A percentile compares a stretch with the other conserved stretches of the same genome.
These are phyloP conservation scores for Jamesozyma gamospora DNA, from an alignment of 805 yeast genomes.

Conservation along the genomic window DNA sequence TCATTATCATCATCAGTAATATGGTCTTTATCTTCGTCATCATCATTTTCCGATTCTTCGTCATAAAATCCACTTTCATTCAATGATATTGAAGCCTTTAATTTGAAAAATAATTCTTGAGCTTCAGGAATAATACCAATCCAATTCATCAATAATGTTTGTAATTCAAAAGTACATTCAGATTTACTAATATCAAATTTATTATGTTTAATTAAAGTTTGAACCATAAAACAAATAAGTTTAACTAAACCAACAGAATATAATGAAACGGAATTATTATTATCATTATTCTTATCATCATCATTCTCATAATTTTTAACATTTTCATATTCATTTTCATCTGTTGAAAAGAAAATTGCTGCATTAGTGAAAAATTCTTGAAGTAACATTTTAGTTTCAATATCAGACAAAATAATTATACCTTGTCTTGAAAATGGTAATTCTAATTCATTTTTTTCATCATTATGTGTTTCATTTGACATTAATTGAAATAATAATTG, in stretches of 20 bases:
- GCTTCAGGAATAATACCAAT: constrained; percentile 56
- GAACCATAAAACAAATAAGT: constrained; percentile 54
- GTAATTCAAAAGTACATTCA: constrained; percentile 51
- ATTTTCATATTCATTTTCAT: constrained; percentile 12
- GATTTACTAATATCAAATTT: constrained; percentile 37
- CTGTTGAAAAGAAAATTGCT: constrained; percentile 32
- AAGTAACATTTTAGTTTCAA: constrained; percentile 56
- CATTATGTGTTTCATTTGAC: not conserved
- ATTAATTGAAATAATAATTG: constrained; percentile 1
- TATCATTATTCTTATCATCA: constrained; percentile 7
- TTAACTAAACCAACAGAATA: constrained; percentile 37
- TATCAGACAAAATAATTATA: constrained; percentile 39
- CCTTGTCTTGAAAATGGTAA: constrained; percentile 49
- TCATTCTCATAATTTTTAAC: constrained; percentile 7
- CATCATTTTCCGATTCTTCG: not conserved
- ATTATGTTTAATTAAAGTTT: constrained; percentile 37
- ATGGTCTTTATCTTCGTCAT: not conserved
- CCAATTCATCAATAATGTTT: constrained; percentile 54
- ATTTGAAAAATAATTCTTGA: constrained; percentile 41
- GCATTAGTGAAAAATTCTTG: constrained; percentile 61
- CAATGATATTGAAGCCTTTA: constrained; percentile 18
- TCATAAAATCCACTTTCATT: not conserved
- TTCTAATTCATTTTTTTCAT: constrained; percentile 8
- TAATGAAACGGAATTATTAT: constrained; percentile 25
- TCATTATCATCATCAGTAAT: constrained; percentile 3